Conservation (phyloP, 768 basidiomycete genomes). For the Stropharia rugosoannulata region DNA sequence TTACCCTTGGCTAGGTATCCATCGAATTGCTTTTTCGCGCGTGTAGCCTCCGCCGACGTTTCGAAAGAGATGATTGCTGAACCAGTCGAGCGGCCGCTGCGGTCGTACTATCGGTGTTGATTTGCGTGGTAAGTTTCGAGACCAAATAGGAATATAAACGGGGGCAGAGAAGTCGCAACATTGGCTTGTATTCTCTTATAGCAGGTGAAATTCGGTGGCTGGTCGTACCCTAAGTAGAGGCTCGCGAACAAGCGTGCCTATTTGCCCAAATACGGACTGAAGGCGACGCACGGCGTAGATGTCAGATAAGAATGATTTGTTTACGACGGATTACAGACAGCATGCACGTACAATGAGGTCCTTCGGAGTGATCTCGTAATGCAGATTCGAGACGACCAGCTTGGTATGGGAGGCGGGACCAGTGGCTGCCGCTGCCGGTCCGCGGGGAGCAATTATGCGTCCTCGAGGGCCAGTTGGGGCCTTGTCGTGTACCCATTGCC, state of each 20-base stretch:
- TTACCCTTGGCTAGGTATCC: constrained; percentile 88
- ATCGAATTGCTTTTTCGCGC: constrained; percentile 82
- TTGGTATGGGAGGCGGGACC: constrained; percentile 39
- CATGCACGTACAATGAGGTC: constrained; percentile 73
- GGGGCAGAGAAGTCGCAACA: constrained; percentile 39
- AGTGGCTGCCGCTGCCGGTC: constrained; percentile 14
- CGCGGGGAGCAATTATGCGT: constrained; percentile 23
- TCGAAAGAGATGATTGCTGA: constrained; percentile 80
- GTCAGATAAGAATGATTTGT: background rate
- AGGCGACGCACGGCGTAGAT: background rate
- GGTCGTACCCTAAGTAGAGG: constrained; percentile 93
- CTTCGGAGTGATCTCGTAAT: constrained; percentile 89
- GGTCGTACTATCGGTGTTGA: constrained; percentile 74
- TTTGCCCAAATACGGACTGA: constrained; percentile 87
- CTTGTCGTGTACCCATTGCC: constrained; percentile 78
- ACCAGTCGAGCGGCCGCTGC: constrained; percentile 90
- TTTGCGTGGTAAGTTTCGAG: constrained; percentile 21
- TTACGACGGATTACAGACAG: background rate
- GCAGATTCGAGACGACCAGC: constrained; percentile 82
- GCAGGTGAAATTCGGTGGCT: constrained; percentile 63
- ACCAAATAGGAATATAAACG: constrained; percentile 34
- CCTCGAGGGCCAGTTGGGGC: constrained; percentile 46
- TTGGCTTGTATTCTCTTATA: constrained; percentile 48
- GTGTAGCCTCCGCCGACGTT: constrained; percentile 73
- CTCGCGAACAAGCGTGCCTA: constrained; percentile 91